Percentiles rank a stretch among this genome's conserved stretches.
These are phyloP conservation scores for Nitzschia palea DNA, from an alignment of 108 stramenopile genomes.

Conservation along the genomic window DNA sequence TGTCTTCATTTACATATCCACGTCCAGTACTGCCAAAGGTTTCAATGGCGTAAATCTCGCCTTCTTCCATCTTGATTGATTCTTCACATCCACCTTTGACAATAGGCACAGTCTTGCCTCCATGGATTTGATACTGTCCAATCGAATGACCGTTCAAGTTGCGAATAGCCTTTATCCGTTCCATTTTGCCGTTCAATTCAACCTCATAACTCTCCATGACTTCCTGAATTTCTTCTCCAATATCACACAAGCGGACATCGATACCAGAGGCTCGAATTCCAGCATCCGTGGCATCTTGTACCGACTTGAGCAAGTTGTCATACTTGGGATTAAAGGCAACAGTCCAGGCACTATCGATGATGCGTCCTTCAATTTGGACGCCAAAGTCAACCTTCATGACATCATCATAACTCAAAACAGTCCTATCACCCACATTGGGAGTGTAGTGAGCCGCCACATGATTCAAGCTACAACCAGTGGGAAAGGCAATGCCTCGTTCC, in stretches of 20 bases:
- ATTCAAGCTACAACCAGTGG: slow-evolving; percentile 97
- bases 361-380: slow-evolving; percentile 97
- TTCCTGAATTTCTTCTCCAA: slow-evolving; percentile 95
- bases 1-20: slow-evolving; percentile 95
- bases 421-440: slow-evolving; percentile 95
- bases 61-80: slow-evolving; percentile 97
- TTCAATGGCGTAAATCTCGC: slow-evolving; percentile 98
- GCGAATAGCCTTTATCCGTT: slow-evolving; percentile 93
- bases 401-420: slow-evolving; percentile 88
- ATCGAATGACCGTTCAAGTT: slow-evolving; percentile 99
- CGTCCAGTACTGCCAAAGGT: slow-evolving; percentile 98
- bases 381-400: slow-evolving; percentile 99
- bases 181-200: slow-evolving; percentile 89
- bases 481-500: slow-evolving; percentile 95
- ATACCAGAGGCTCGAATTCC: slow-evolving; percentile 93
- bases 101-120: slow-evolving; percentile 96
- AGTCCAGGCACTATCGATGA: slow-evolving; percentile 99
- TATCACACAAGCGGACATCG: slow-evolving; percentile 95
- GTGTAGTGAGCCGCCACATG: slow-evolving; percentile 99
- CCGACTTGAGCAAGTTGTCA: slow-evolving; percentile 92
- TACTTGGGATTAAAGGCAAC: slow-evolving; percentile 93
- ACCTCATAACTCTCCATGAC: slow-evolving; percentile 99
- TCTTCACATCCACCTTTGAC: slow-evolving; percentile 92
- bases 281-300: slow-evolving; percentile 92
- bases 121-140: slow-evolving; percentile 97